These are phyloP conservation scores for Helicocarpus griseus DNA, from an alignment of 2,329 filamentous ascomycete species.

Conservation along the genomic window DNA sequence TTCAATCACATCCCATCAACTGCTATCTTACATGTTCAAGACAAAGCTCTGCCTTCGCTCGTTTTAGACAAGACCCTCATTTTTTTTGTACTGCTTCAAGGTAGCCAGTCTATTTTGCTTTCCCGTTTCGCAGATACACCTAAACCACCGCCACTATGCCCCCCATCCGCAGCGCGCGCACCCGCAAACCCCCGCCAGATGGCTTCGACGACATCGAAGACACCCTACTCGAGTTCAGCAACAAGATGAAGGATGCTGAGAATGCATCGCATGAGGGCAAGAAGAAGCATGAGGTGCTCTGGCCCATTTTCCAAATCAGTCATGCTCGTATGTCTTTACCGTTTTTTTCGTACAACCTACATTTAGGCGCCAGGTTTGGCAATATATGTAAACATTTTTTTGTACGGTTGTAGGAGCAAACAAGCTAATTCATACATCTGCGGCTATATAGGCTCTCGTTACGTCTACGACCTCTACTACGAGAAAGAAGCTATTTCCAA, in stretches of 20 bases:
- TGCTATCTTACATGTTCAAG: too few relatives aligned
- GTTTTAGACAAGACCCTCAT: too few relatives aligned
- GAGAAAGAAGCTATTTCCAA: constrained; percentile 93
- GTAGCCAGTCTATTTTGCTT: too few relatives aligned
- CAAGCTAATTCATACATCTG: neutral
- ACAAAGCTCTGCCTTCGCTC: neutral
- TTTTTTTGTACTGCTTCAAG: too few relatives aligned
- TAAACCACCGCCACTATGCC: constrained; percentile 41
- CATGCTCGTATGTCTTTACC: constrained; percentile 72
- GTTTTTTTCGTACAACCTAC: too few relatives aligned
- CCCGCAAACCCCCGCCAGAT: constrained; percentile 54
- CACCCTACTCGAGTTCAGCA: constrained; percentile 56
- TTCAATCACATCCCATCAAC: too few relatives aligned
- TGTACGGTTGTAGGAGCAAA: neutral
- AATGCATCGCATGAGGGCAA: constrained; percentile 70
- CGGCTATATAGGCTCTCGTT: constrained; percentile 51
- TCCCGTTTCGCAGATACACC: neutral
- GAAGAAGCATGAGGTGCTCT: constrained; percentile 84
- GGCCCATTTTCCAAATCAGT: constrained; percentile 95
- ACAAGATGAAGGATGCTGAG: constrained; percentile 71
- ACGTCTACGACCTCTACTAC: constrained; percentile 97
- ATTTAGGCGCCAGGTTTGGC: neutral
- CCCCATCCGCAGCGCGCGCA: constrained; percentile 49
- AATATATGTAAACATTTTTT: neutral
- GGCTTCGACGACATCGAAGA: constrained; percentile 62